Evolutionary conservation across 345 rosid genomes (phyloP), one percentile per base, ranked within the genome.

Genomic region (Eucalyptus decipiens): DNA sequence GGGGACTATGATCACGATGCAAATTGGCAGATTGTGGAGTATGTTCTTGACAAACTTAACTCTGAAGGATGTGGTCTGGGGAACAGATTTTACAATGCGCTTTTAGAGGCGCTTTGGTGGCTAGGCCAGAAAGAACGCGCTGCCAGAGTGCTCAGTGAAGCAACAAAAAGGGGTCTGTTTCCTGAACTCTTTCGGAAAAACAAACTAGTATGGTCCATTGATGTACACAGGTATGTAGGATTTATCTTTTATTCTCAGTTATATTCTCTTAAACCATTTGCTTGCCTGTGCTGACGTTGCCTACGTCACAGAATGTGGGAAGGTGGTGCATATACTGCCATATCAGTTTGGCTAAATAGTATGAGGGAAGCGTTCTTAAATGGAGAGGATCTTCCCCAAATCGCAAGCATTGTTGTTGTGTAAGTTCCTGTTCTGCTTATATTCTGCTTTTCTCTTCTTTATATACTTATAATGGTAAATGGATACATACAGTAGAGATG

Each of bases 101-200:
- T 97, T 92, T 81, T 97, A 85, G 99, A 97, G 92, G 97, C 99
- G 72, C 97, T 96, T 88, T 97, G 99, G 99, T 96, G 98, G 97
- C 91, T 97, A 54, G 97, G 96, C 89, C 99, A 95, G 93, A 96
- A 91, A 93, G 96, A 95, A 92, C 95, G 99, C 54, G 98, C 98
- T 80, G 97, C 96, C 88, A 96, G 95, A 92, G 97, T 97, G 90
- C 96, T 98, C 49, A 90, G 89, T 62, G 99, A 97, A 91, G 98
- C 98, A 88, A 94, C 94, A 85, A 96, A 95, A 90, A 93, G 98
- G 89, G 98, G 98, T 60, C 95, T 95, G 87, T 97, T 96, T 91
- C 99, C 99, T 43, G 99, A 97, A 95, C 94, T 97, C 90, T 97
- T 92, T 89, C 96, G 97, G 62, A 92, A 92, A 93, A 97, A 95